phyloP scores from a whole-genome alignment of 2,329 filamentous ascomycete genomes.

The Leptoxyphium fumago region DNA sequence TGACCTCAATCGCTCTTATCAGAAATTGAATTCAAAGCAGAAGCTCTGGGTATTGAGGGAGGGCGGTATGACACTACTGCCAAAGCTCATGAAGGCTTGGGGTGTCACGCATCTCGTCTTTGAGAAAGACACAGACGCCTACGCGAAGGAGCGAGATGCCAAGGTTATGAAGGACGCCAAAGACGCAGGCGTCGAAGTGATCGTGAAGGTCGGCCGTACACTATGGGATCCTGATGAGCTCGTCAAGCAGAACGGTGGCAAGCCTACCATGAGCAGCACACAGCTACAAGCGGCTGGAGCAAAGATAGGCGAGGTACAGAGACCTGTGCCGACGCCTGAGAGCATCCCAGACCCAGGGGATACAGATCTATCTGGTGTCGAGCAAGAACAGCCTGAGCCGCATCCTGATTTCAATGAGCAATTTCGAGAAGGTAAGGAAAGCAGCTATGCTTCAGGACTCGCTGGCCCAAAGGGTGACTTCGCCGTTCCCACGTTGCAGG shows the following conservation, averaged over 20 bases:
- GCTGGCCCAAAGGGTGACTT: constrained; percentile 56
- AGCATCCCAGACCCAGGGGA: constrained; percentile 50
- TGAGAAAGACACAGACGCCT: constrained; percentile 64
- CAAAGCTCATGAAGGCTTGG: constrained; percentile 61
- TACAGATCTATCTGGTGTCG: constrained; percentile 40
- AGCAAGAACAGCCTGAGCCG: constrained; percentile 37
- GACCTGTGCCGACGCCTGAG: constrained; percentile 45
- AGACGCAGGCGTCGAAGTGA: constrained; percentile 51
- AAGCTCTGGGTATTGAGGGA: constrained; percentile 60
- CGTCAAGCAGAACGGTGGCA: constrained; percentile 48
- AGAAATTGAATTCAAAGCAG: constrained; percentile 52
- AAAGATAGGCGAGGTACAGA: constrained; percentile 47
- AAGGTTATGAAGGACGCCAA: constrained; percentile 44
- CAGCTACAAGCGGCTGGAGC: constrained; percentile 49
- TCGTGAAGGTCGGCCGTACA: constrained; percentile 50
- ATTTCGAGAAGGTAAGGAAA: constrained; percentile 39
- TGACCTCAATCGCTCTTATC: constrained; percentile 53
- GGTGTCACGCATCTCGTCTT: constrained; percentile 62
- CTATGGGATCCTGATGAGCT: constrained; percentile 60
- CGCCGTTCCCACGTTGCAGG: constrained; percentile 53
- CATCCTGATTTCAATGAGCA: constrained; percentile 46
- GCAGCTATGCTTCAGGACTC: constrained; percentile 41
- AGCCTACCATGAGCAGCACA: constrained; percentile 59
- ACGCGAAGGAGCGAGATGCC: constrained; percentile 50
- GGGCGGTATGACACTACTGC: constrained; percentile 54